Conservation (phyloP, 2,329 filamentous ascomycete species). For the Zymoseptoria crescenta region DNA sequence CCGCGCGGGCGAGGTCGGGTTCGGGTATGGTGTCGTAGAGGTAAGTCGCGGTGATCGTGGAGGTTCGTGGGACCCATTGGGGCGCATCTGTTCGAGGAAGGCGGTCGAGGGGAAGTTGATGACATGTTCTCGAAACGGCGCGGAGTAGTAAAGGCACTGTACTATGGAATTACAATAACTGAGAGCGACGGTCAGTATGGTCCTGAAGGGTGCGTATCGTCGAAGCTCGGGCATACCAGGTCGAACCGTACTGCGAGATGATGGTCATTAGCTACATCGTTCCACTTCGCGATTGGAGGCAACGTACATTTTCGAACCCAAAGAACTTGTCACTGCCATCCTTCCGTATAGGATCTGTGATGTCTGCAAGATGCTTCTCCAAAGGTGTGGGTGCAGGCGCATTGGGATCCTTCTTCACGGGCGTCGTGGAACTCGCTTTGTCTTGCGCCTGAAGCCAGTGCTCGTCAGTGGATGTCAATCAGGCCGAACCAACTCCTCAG, state of each 20-base stretch:
- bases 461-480: constrained; percentile 9
- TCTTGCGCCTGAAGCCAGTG: constrained; percentile 31
- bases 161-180: constrained; percentile 99
- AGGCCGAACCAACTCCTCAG: constrained; percentile 3
- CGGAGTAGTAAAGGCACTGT: constrained; percentile 93
- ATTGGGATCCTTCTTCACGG: constrained; percentile 53
- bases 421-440: constrained; percentile 37
- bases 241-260: constrained; percentile 75
- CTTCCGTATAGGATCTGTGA: constrained; percentile 68
- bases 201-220: not conserved
- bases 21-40: constrained; percentile 30
- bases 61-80: constrained; percentile 22
- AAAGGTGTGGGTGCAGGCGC: constrained; percentile 50
- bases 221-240: constrained; percentile 59
- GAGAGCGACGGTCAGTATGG: constrained; percentile 14
- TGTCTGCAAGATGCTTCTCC: constrained; percentile 72
- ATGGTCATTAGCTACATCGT: constrained; percentile 11
- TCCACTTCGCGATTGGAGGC: not conserved
- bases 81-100: constrained; percentile 60
- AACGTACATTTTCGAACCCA: constrained; percentile 89
- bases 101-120: constrained; percentile 77
- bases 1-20: constrained; percentile 28
- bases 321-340: constrained; percentile 98
- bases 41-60: constrained; percentile 30
- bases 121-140: constrained; percentile 86